Base-by-base conservation (phyloP, 163 green algal species). In the Chlamydomonas reinhardtii region DNA sequence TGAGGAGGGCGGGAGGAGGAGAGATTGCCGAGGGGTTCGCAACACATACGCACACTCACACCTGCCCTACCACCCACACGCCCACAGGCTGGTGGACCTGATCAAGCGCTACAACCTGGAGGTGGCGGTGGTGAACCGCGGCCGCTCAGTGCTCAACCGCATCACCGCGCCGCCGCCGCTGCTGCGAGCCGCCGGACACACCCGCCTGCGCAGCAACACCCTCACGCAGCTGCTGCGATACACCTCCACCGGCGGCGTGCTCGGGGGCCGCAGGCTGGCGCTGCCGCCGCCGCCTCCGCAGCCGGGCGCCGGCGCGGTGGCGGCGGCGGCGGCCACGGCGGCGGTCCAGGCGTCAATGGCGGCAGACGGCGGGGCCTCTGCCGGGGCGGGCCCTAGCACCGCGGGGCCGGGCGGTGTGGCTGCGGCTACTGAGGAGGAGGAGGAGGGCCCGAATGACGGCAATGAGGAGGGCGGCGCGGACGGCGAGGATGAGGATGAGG, bases 61-160 rank as follows among this genome's bases (percentile, higher is more conserved):
- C 39, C 39, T 48, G 39, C 39, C n/a, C n/a, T n/a, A n/a, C n/a
- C n/a, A n/a, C n/a, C n/a, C n/a, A n/a, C n/a, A n/a, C n/a, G n/a
- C n/a, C n/a, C 48, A 11, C 73, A 88, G 87, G 73, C 78, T 93
- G 76, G 65, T 70, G 25, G 86, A 88, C 2, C 22, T 91, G 62
- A 66, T 89, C 32, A 78, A 80, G 59, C 59, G 72, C 12, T 81
- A 84, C 77, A 79, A 74, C 61, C 82, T 93, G 8, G 37, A 87
- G 59, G 68, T 90, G 35, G 70, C 76, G n/a, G 68, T 87, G 37
- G 78, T 75, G 62, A 83, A 80, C 69, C 19, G 52, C 2, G 87
- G 89, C 69, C 88, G 81, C 64, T 32, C 31, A 12, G 43, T 90
- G 54, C 70, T 86, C 52, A 93, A 93, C 83, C 83, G 86, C 35